Conservation (phyloP, 345 rosid species). For the Arabis hirsuta region DNA sequence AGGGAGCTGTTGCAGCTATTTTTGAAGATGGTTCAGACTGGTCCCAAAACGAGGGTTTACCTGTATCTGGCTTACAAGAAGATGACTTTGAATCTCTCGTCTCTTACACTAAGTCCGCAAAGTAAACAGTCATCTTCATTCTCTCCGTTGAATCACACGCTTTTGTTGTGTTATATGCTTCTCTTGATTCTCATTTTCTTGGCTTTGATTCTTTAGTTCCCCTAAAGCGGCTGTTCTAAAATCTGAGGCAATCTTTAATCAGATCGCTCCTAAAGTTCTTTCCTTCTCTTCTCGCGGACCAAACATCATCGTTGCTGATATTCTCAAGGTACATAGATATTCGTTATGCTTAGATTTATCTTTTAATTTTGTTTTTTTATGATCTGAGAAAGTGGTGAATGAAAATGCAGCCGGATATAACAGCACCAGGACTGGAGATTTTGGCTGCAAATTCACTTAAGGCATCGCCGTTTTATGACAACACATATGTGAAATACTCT, state of each 20-base stretch:
- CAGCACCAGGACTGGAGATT: slow-evolving; percentile 54
- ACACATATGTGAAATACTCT: slow-evolving; percentile 33
- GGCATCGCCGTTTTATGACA: slow-evolving; percentile 27
- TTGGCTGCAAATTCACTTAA: slow-evolving; percentile 48
- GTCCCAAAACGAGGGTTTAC: slow-evolving; percentile 8
- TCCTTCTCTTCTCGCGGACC: slow-evolving; percentile 50
- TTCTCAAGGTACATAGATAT: background rate
- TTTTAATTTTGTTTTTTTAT: background rate
- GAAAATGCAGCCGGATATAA: slow-evolving; percentile 51
- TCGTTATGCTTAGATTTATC: background rate
- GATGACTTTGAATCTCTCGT: slow-evolving; percentile 1
- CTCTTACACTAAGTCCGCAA: slow-evolving; percentile 41
- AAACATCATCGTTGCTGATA: slow-evolving; percentile 2
- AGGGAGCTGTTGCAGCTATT: slow-evolving; percentile 40
- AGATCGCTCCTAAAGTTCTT: slow-evolving; percentile 41
- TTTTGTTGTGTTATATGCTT: background rate
- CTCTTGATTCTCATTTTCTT: background rate
- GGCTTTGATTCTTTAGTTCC: slow-evolving; percentile 6
- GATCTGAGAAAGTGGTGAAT: slow-evolving; percentile 1
- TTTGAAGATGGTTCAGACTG: background rate
- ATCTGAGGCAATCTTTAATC: slow-evolving; percentile 28
- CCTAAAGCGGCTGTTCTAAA: slow-evolving; percentile 37
- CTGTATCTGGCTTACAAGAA: slow-evolving; percentile 23
- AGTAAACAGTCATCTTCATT: slow-evolving; percentile 35
- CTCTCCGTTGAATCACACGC: background rate